Percentiles rank a stretch among this genome's conserved stretches.
These are phyloP conservation scores for Ananas comosus DNA, from an alignment of 176 grass and related monocot genomes.

Conservation along the genomic window DNA sequence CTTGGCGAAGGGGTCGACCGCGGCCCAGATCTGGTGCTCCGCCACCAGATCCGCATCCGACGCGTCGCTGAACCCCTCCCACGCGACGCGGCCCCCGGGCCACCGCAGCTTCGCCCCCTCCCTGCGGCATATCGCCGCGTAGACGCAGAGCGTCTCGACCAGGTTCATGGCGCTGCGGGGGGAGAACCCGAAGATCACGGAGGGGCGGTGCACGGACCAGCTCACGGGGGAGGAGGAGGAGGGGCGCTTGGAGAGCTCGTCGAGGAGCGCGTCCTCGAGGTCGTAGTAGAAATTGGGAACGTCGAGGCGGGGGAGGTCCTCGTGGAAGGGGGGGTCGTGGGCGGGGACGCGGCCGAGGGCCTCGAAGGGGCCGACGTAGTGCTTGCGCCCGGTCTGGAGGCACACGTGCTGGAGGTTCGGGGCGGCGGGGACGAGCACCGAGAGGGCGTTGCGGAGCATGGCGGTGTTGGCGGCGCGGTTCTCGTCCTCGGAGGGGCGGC, in stretches of 20 bases:
- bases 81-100: constrained; percentile 30
- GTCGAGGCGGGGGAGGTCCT: constrained; percentile 42
- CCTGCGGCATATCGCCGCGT: constrained; percentile 73
- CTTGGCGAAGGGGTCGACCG: constrained; percentile 66
- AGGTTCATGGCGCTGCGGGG: constrained; percentile 64
- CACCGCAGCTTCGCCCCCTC: constrained; percentile 45
- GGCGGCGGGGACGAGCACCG: constrained; percentile 37
- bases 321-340: constrained; percentile 43
- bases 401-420: constrained; percentile 50
- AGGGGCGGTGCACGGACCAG: constrained; percentile 69
- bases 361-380: constrained; percentile 50
- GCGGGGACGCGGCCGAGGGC: background rate
- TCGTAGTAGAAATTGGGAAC: constrained; percentile 56
- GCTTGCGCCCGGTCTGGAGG: constrained; percentile 64
- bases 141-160: constrained; percentile 62
- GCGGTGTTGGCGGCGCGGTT: constrained; percentile 31
- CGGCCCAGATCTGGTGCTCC: constrained; percentile 87
- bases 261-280: constrained; percentile 44
- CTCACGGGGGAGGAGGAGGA: constrained; percentile 20
- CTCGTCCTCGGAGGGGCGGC: constrained; percentile 24
- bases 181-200: constrained; percentile 56
- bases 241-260: constrained; percentile 27
- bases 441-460: constrained; percentile 63
- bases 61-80: constrained; percentile 62
- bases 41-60: constrained; percentile 77